Percentiles rank a stretch among this genome's conserved stretches.
These are phyloP conservation scores for Dactylorhiza incarnata DNA, from an alignment of 106 monocot species.

Conservation along the genomic window DNA sequence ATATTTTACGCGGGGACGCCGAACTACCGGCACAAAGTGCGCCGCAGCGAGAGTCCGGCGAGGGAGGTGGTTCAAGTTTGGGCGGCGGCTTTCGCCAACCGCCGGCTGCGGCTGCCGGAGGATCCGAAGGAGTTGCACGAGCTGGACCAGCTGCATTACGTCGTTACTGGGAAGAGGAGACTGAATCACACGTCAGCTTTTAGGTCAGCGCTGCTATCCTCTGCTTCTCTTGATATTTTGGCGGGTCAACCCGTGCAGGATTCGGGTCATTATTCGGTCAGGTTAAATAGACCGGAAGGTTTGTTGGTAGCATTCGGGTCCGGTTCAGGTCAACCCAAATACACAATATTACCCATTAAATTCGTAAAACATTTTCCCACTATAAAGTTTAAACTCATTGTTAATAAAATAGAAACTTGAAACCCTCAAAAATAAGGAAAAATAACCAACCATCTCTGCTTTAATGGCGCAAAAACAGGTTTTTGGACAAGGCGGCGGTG, in stretches of 20 bases:
- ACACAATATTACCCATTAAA: too few relatives aligned
- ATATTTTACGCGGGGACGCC: constrained; percentile 59
- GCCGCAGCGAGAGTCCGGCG: constrained; percentile 24
- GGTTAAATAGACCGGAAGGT: too few relatives aligned
- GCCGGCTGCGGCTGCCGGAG: constrained; percentile 15
- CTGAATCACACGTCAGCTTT: constrained; percentile 35
- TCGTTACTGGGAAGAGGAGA: constrained; percentile 32
- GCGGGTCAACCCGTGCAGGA: too few relatives aligned
- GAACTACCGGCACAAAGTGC: constrained; percentile 42
- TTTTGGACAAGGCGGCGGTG: constrained; percentile 59
- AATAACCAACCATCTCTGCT: too few relatives aligned
- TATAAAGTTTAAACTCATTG: too few relatives aligned
- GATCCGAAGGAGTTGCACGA: constrained; percentile 34
- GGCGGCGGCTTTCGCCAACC: constrained; percentile 28
- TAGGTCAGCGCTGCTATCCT: constrained; percentile 13
- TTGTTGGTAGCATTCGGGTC: too few relatives aligned
- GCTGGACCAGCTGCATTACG: constrained; percentile 30
- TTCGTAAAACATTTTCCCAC: too few relatives aligned
- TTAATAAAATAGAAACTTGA: too few relatives aligned
- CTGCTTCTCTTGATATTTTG: too few relatives aligned
- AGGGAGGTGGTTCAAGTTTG: constrained; percentile 28
- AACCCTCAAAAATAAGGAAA: too few relatives aligned
- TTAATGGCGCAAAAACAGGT: constrained; percentile 10
- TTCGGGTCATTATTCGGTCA: too few relatives aligned
- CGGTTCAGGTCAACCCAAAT: too few relatives aligned